Conservation (phyloP, 129 eudicot genomes). For the Silybum marianum region DNA sequence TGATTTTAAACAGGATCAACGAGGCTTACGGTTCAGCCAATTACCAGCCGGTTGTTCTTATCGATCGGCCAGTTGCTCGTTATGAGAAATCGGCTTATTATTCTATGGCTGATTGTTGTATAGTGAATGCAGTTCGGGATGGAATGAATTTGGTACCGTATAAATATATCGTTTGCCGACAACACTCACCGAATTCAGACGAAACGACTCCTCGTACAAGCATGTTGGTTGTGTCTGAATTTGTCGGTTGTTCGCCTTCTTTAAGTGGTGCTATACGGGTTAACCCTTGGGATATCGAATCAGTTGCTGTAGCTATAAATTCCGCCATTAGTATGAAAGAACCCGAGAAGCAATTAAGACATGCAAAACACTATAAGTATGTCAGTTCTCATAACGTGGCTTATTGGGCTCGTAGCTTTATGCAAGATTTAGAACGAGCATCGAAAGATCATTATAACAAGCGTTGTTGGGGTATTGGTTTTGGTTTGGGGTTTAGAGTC, state of each 20-base stretch:
- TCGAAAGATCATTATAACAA: constrained; percentile 67
- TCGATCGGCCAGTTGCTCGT: constrained; percentile 74
- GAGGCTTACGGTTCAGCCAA: constrained; percentile 55
- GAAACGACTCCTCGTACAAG: constrained; percentile 67
- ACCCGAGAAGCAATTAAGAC: constrained; percentile 58
- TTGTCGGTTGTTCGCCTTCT: constrained; percentile 92
- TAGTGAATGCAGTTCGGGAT: constrained; percentile 86
- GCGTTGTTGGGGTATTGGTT: constrained; percentile 84
- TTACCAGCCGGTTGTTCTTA: constrained; percentile 65
- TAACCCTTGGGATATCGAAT: constrained; percentile 86
- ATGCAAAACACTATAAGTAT: constrained; percentile 71
- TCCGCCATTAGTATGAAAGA: constrained; percentile 62
- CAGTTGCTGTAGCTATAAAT: constrained; percentile 75
- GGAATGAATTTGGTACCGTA: constrained; percentile 94
- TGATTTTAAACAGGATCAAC: constrained; percentile 61
- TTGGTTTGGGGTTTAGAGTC: constrained; percentile 70
- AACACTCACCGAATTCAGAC: constrained; percentile 50
- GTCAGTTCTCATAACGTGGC: constrained; percentile 78
- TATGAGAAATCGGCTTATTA: constrained; percentile 85
- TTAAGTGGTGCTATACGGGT: constrained; percentile 89
- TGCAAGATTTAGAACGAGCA: constrained; percentile 74
- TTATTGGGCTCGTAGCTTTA: constrained; percentile 82
- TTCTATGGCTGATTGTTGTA: constrained; percentile 80
- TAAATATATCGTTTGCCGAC: constrained; percentile 79
- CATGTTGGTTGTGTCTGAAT: constrained; percentile 83